These are phyloP conservation scores for Draba incana DNA, from an alignment of 345 rosid species.

Conservation along the genomic window DNA sequence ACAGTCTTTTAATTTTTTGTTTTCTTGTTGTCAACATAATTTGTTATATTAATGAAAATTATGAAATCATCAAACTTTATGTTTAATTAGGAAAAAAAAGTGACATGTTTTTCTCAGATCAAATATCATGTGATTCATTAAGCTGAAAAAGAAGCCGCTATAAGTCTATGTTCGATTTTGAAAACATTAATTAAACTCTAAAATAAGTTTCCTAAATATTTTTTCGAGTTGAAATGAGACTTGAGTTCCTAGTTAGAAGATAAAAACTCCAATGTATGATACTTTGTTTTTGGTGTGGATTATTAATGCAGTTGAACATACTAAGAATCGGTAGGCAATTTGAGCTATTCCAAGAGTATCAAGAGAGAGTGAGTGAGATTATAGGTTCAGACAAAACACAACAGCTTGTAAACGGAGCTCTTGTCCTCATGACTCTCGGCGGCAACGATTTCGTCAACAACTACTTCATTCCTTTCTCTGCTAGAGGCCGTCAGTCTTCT, in stretches of 20 bases:
- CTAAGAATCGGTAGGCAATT: constrained; percentile 65
- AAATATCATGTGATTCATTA: background rate
- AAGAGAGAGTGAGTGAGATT: constrained; percentile 49
- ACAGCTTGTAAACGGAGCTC: constrained; percentile 51
- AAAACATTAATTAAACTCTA: too few relatives aligned
- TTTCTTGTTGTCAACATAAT: too few relatives aligned
- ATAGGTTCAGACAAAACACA: constrained; percentile 52
- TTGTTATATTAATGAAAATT: too few relatives aligned
- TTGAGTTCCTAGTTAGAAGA: too few relatives aligned
- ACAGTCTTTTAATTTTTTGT: too few relatives aligned
- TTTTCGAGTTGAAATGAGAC: too few relatives aligned
- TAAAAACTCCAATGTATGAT: too few relatives aligned
- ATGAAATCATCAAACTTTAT: too few relatives aligned
- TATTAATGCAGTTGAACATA: constrained; percentile 61
- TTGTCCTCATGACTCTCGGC: constrained; percentile 44
- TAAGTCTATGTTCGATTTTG: background rate
- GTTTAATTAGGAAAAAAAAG: background rate
- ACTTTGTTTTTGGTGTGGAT: background rate
- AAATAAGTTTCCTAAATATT: too few relatives aligned
- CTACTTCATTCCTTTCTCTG: constrained; percentile 40
- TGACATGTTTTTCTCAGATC: background rate
- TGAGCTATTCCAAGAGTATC: constrained; percentile 63
- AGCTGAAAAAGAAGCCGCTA: background rate
- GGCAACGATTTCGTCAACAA: constrained; percentile 48
- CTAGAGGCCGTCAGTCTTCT: constrained; percentile 38